phyloP scores from a whole-genome alignment of 2,329 filamentous ascomycete species.

The Intubia oerlemansii region DNA sequence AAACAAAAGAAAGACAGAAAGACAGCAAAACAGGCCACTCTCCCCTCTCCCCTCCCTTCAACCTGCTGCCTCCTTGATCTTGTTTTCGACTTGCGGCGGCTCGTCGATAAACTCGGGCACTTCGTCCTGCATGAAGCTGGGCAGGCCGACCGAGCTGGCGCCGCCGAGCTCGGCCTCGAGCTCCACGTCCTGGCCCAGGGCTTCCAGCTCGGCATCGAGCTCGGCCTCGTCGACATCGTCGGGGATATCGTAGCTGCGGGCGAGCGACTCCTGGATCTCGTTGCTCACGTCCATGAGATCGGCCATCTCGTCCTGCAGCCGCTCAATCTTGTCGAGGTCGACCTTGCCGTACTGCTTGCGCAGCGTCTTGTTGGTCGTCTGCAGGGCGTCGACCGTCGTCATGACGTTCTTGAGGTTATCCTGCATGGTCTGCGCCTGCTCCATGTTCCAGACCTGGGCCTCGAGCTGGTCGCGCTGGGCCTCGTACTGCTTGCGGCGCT shows the following conservation, averaged over 20 bases:
- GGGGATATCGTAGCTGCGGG: slow-evolving; percentile 78
- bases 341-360: slow-evolving; percentile 93
- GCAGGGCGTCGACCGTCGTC: slow-evolving; percentile 95
- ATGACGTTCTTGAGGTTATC: slow-evolving; percentile 97
- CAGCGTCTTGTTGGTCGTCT: slow-evolving; percentile 85
- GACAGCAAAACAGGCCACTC: not conserved
- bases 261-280: slow-evolving; percentile 91
- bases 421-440: slow-evolving; percentile 95
- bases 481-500: slow-evolving; percentile 88
- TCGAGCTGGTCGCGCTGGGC: slow-evolving; percentile 83
- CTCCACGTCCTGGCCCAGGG: slow-evolving; percentile 83
- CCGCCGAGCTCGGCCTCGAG: slow-evolving; percentile 45
- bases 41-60: not conserved
- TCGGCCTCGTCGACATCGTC: slow-evolving; percentile 96
- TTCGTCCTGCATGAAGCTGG: slow-evolving; percentile 79
- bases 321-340: slow-evolving; percentile 92
- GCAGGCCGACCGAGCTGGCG: slow-evolving; percentile 36
- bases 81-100: slow-evolving; percentile 28
- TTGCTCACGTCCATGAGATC: slow-evolving; percentile 95
- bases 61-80: slow-evolving; percentile 8
- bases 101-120: slow-evolving; percentile 87
- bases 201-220: slow-evolving; percentile 88
- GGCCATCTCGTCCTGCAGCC: slow-evolving; percentile 96
- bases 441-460: slow-evolving; percentile 96
- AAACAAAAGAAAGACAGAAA: not conserved